These are phyloP conservation scores for Hansenula sp. DNA, from an alignment of 1,139 yeast species.

Conservation along the genomic window DNA sequence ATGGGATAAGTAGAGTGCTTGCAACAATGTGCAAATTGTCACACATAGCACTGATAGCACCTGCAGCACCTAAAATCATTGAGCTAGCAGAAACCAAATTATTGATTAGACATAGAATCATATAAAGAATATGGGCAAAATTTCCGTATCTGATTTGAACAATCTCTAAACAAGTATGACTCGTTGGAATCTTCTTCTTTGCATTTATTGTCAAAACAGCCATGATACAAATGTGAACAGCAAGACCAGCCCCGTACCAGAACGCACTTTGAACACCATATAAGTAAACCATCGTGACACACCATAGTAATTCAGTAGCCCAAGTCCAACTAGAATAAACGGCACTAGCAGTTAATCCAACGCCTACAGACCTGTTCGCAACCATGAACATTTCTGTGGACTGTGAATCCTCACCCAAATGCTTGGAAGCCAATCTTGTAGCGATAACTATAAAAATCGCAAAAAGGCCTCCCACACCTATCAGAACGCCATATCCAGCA, in stretches of 20 bases:
- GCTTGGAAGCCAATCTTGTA: constrained; percentile 45
- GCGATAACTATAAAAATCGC: constrained; percentile 50
- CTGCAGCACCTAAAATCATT: constrained; percentile 36
- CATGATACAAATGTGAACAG: constrained; percentile 36
- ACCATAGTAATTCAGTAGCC: constrained; percentile 44
- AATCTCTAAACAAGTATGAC: constrained; percentile 41
- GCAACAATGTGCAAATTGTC: constrained; percentile 36
- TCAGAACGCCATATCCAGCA: constrained; percentile 50
- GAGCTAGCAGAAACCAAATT: constrained; percentile 33
- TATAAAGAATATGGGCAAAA: constrained; percentile 29
- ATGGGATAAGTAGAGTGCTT: constrained; percentile 40
- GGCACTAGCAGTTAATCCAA: constrained; percentile 43
- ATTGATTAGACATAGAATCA: constrained; percentile 31
- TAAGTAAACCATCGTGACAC: constrained; percentile 38
- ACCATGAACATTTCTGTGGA: constrained; percentile 58
- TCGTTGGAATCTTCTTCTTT: constrained; percentile 40
- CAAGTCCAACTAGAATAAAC: constrained; percentile 52
- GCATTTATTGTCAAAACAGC: constrained; percentile 39
- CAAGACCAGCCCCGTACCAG: constrained; percentile 35
- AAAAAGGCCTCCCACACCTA: constrained; percentile 47
- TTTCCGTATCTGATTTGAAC: constrained; percentile 38
- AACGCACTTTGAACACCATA: constrained; percentile 33
- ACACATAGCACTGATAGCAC: constrained; percentile 33
- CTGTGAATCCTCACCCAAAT: constrained; percentile 44
- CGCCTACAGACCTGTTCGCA: constrained; percentile 47